A percentile compares a stretch with the other conserved stretches of the same genome.
Evolutionary conservation across 306 rosid genomes (phyloP).

Genomic region (Cercis canadensis): DNA sequence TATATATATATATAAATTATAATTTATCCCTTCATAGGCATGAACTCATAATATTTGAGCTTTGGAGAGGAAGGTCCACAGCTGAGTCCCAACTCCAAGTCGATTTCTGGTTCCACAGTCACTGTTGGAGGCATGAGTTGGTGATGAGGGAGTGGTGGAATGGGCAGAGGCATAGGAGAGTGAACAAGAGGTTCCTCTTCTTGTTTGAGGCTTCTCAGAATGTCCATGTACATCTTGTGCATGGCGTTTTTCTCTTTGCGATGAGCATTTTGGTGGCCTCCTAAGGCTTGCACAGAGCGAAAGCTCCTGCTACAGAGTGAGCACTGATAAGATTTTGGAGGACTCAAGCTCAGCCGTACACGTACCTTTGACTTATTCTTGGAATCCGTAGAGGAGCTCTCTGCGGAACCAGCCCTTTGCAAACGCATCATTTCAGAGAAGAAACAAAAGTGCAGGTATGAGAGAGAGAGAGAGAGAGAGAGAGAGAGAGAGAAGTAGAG

Average conservation of each 20-base stretch:
- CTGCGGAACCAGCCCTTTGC: too few relatives aligned
- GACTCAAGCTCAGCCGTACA: not conserved
- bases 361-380: not conserved
- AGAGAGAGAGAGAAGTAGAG: too few relatives aligned
- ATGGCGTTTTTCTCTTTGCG: not conserved
- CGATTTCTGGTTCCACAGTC: not conserved
- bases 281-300: slow-evolving; percentile 31
- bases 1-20: too few relatives aligned
- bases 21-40: too few relatives aligned
- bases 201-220: not conserved
- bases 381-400: slow-evolving; percentile 7
- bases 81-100: not conserved
- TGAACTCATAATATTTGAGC: too few relatives aligned
- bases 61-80: too few relatives aligned
- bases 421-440: too few relatives aligned
- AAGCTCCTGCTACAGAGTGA: slow-evolving; percentile 28
- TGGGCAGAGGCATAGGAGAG: not conserved
- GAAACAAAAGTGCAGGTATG: too few relatives aligned
- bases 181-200: too few relatives aligned
- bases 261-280: slow-evolving; percentile 54
- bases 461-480: too few relatives aligned
- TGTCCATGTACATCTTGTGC: not conserved
- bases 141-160: not conserved
- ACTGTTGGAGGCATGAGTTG: too few relatives aligned
- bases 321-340: slow-evolving; percentile 3